phyloP scores from a whole-genome alignment of 148 eudicot species.

The Pouteria glomerata region DNA sequence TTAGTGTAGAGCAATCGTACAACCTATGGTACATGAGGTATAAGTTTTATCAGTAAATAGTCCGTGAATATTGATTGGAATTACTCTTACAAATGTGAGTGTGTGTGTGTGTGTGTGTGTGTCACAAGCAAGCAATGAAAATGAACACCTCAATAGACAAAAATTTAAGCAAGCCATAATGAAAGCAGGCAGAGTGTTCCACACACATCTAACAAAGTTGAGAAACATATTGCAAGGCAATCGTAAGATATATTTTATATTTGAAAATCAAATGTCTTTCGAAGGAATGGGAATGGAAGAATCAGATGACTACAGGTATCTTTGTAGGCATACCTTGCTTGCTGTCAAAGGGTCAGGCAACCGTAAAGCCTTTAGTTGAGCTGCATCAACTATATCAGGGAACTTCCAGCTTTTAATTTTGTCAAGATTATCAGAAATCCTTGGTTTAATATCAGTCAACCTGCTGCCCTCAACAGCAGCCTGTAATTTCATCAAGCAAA shows the following conservation, averaged over 20 bases:
- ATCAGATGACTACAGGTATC: not conserved
- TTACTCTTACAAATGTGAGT: no score
- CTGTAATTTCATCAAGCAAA: constrained; percentile 9
- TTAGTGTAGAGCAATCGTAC: not conserved
- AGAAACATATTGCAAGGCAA: no score
- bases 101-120: no score
- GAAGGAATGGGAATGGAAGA: not conserved
- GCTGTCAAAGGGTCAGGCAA: constrained; percentile 34
- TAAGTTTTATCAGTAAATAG: not conserved
- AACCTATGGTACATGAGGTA: constrained; percentile 23
- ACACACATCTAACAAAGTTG: no score
- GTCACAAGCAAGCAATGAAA: not conserved
- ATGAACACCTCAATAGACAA: not conserved
- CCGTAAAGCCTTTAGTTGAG: constrained; percentile 33
- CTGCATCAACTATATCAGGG: constrained; percentile 30
- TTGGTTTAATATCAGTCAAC: constrained; percentile 31
- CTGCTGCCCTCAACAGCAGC: constrained; percentile 31
- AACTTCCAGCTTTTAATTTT: constrained; percentile 30
- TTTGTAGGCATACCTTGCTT: constrained; percentile 27
- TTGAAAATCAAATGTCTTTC: not conserved
- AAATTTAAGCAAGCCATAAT: not conserved
- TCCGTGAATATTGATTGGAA: no score
- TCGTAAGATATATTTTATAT: not conserved
- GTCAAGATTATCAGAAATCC: constrained; percentile 24
- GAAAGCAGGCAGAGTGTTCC: not conserved